Percentiles rank a stretch among this genome's conserved stretches.
phyloP scores from a whole-genome alignment of 306 rosid genomes.

The Rosa rugosa region DNA sequence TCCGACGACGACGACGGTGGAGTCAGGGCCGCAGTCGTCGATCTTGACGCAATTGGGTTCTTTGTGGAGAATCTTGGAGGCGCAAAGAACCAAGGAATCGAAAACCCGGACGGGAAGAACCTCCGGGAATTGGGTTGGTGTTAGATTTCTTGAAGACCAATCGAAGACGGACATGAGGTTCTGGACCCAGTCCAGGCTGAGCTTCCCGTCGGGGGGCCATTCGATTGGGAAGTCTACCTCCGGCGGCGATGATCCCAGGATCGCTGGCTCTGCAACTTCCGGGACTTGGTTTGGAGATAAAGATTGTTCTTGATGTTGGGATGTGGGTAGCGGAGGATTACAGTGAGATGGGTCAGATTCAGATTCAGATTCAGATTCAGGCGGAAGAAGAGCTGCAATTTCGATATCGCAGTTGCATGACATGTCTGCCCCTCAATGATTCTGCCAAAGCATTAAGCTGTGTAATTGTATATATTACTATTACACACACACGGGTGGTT shows the following conservation, averaged over 20 bases:
- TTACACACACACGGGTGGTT: no score
- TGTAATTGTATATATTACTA: no score
- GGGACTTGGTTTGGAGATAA: not conserved
- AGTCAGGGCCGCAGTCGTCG: slow-evolving; percentile 35
- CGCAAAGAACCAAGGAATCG: slow-evolving; percentile 61
- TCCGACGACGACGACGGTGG: slow-evolving; percentile 55
- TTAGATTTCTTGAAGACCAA: slow-evolving; percentile 61
- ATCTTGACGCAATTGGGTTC: slow-evolving; percentile 70
- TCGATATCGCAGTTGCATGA: no score
- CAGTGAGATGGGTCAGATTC: not conserved
- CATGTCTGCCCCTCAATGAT: no score
- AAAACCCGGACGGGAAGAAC: slow-evolving; percentile 63
- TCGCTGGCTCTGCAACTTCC: not conserved
- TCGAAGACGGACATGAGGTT: slow-evolving; percentile 59
- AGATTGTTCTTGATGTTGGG: not conserved
- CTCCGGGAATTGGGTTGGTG: slow-evolving; percentile 54
- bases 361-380: not conserved
- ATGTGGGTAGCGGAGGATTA: not conserved
- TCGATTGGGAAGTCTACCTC: slow-evolving; percentile 42
- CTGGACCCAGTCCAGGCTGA: slow-evolving; percentile 56
- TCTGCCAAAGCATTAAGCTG: no score
- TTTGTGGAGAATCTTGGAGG: slow-evolving; percentile 79
- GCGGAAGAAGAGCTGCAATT: not conserved
- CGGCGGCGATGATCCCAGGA: slow-evolving; percentile 17
- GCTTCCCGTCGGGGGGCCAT: slow-evolving; percentile 61